These are phyloP conservation scores for Clohesyomyces aquaticus DNA, from an alignment of 495 filamentous ascomycete genomes.

Conservation along the genomic window DNA sequence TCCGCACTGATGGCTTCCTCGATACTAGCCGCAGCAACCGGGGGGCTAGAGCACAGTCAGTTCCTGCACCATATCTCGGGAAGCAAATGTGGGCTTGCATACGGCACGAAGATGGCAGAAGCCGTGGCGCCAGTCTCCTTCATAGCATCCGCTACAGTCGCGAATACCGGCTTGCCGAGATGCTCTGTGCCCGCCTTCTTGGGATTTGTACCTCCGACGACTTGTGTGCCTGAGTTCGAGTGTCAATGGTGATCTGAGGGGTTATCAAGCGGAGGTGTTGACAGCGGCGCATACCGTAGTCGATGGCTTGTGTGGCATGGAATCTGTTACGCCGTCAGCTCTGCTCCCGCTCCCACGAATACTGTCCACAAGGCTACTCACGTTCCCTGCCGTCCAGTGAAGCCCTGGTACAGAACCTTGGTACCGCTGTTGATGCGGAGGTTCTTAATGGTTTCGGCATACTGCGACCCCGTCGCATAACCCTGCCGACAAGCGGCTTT, in stretches of 20 bases:
- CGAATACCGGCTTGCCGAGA: slow-evolving; percentile 92
- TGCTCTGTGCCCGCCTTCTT: slow-evolving; percentile 94
- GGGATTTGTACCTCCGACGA: slow-evolving; percentile 97
- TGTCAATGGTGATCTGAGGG: slow-evolving; percentile 46
- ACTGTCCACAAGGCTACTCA: slow-evolving; percentile 57
- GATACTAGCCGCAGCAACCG: slow-evolving; percentile 89
- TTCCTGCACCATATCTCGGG: not conserved
- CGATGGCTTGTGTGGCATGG: slow-evolving; percentile 96
- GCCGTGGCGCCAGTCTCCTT: slow-evolving; percentile 89
- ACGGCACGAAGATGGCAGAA: slow-evolving; percentile 97
- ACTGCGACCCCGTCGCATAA: slow-evolving; percentile 72
- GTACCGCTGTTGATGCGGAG: slow-evolving; percentile 90
- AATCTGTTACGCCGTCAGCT: slow-evolving; percentile 68
- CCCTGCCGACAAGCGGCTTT: slow-evolving; percentile 58
- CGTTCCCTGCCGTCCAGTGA: slow-evolving; percentile 99
- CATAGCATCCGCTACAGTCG: slow-evolving; percentile 82
- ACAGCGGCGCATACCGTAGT: slow-evolving; percentile 72
- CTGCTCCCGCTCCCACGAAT: not conserved
- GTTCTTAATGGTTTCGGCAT: slow-evolving; percentile 83
- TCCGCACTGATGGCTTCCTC: slow-evolving; percentile 95
- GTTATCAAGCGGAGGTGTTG: slow-evolving; percentile 32
- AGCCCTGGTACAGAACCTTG: slow-evolving; percentile 94
- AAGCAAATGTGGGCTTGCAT: slow-evolving; percentile 46
- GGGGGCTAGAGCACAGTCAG: slow-evolving; percentile 63
- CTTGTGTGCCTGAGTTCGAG: slow-evolving; percentile 74